Base-by-base conservation (phyloP, 202 grass and related monocot genomes). In the Digitaria exilis region DNA sequence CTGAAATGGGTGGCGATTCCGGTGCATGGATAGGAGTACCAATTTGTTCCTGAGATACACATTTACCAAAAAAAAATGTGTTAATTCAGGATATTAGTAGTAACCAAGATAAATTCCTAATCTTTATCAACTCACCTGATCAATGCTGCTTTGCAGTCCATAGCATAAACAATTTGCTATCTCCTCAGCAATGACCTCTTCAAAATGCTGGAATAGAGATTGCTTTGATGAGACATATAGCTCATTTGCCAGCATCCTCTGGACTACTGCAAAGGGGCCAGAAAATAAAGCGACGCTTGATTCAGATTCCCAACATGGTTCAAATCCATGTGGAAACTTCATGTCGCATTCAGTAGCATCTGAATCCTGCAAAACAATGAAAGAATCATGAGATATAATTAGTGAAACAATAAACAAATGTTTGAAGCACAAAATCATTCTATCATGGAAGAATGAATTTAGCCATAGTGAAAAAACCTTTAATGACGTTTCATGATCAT, bases 161-260 rank as follows among this genome's bases (percentile, higher is more conserved):
- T 55, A 84, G 68, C 90, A 91, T 65, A 98, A 88, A 61, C 88
- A 84, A 50, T 88, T 88, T 68, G 89, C 87, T 52, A 98, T 81
- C 80, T 98, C 92, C 49, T 95, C 87, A 78, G 84, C 82, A 84
- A 98, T 93, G 49, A 87, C 77, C 78, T 87, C 71, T 88, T 88
- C 79, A 76, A 95, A 98, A 80, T 93, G 84, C 21, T 73, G 51
- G 88, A 95, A 95, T 84, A 98, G 56, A 77, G 81, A 82, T 72
- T 83, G 73, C 83, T 98, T 98, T 46, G 89, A 91, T 63, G 90
- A 78, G 41, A 98, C 55, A 77, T 91, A 98, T 52, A 98, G 50
- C 67, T 88, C 90, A 84, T 95, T 98, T 2, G 90, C 93, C 71
- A 97, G 37, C 63, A 58, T 82, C 65, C 75, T 48, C 56, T 91